Base-by-base conservation (phyloP, 106 monocot species). In the Dendrobium nobile region DNA sequence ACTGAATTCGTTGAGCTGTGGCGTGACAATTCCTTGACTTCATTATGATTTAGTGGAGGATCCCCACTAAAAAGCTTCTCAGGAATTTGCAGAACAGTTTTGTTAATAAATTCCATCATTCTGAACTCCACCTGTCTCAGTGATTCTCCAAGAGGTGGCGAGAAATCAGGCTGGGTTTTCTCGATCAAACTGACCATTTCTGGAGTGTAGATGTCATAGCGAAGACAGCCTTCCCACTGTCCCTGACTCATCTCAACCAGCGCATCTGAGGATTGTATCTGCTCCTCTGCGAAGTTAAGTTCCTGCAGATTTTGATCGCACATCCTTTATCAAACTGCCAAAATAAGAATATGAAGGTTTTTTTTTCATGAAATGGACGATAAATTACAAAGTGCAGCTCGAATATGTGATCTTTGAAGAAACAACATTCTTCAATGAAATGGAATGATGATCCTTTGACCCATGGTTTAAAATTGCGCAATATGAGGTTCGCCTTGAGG, bases 61-160 rank as follows among this genome's bases (percentile, higher is more conserved):
- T 88, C 84, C 16, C 77, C 77, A 0, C 73, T 56, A 2, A 75
- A 65, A 7, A 93, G 56, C 68, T 87, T 91, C 18, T 94, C 84
- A 1, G 87, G 86, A 55, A 91, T 56, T 82, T 79, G 80, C 16
- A 94, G 77, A 41, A 89, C 86, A 1, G 89, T 88, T 75, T 82
- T 76, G 78, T 82, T 91, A 7, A 94, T 77, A 59, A 94, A 94
- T 78, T 94, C 91, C 7, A 86, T 84, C 89, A 94, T 89, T 20
- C 91, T 82, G 82, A 91, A 94, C 67, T 89, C 89, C 20, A 94
- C 91, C 75, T 94, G 91, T 67, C 94, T 89, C 15, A 94, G 84
- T 61, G 91, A 94, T 91, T 94, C 94, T 13, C 91, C 94, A 5
- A 91, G 89, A 17, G 91, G 94, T 28, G 94, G 82, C 24, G 72